Evolutionary conservation across 306 rosid genomes (phyloP).

Genomic region (Trichosanthes cucumerina): DNA sequence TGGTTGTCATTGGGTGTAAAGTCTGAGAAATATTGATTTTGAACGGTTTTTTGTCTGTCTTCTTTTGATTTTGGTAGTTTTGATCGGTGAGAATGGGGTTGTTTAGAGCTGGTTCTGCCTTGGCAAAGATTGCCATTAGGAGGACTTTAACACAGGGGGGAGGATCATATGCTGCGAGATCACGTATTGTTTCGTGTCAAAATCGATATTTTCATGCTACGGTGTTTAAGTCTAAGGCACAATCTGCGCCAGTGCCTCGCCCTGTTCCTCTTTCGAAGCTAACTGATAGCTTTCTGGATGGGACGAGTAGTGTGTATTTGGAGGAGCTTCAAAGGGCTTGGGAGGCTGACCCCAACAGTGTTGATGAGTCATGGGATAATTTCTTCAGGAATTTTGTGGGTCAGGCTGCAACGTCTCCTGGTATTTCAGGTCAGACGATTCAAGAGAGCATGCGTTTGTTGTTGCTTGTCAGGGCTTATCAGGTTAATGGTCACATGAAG

Average conservation of each 20-base stretch:
- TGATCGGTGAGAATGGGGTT: slow-evolving; percentile 50
- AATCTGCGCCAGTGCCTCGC: slow-evolving; percentile 66
- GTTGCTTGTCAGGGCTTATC: slow-evolving; percentile 86
- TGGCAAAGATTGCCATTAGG: slow-evolving; percentile 63
- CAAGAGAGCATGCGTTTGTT: slow-evolving; percentile 96
- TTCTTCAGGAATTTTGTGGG: slow-evolving; percentile 93
- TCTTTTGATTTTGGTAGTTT: not conserved
- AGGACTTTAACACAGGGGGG: slow-evolving; percentile 42
- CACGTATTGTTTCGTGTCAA: slow-evolving; percentile 40
- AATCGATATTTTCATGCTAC: slow-evolving; percentile 54
- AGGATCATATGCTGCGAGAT: slow-evolving; percentile 45
- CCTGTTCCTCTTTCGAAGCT: slow-evolving; percentile 88
- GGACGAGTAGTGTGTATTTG: slow-evolving; percentile 86
- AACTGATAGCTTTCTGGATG: slow-evolving; percentile 87
- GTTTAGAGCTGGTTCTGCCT: slow-evolving; percentile 70
- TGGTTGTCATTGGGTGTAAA: not conserved
- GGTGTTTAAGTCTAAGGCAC: slow-evolving; percentile 40
- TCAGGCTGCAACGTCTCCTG: slow-evolving; percentile 76
- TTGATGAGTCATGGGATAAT: slow-evolving; percentile 96
- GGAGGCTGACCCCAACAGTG: slow-evolving; percentile 91
- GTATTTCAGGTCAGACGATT: slow-evolving; percentile 90
- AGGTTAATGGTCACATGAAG: slow-evolving; percentile 92
- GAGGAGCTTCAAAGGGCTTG: slow-evolving; percentile 98
- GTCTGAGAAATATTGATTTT: not conserved
- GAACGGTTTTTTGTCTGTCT: not conserved